Evolutionary conservation across 176 grass and related monocot genomes (phyloP).

Genomic region (Puya raimondii): DNA sequence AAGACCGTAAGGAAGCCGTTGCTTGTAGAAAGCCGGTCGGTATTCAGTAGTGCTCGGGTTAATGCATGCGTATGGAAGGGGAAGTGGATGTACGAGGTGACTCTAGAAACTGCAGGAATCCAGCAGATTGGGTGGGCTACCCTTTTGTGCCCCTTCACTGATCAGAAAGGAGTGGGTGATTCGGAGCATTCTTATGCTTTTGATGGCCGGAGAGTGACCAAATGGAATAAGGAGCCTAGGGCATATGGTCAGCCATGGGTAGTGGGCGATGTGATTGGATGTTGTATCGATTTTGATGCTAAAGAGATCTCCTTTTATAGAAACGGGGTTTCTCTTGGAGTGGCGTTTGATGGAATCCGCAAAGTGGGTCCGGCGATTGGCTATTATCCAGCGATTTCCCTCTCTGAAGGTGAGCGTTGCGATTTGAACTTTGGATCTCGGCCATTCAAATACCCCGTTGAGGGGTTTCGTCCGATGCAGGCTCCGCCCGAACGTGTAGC

Average conservation of each 20-base stretch:
- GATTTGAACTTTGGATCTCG: conserved; percentile 72
- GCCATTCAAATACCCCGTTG: conserved; percentile 60
- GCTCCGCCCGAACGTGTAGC: conserved; percentile 35
- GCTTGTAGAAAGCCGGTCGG: conserved; percentile 54
- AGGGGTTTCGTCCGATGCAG: conserved; percentile 66
- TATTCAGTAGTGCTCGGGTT: conserved; percentile 62
- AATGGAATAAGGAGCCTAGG: conserved; percentile 71
- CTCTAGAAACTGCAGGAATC: conserved; percentile 68
- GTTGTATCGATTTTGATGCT: conserved; percentile 64
- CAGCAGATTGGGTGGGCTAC: conserved; percentile 81
- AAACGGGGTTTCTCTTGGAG: conserved; percentile 60
- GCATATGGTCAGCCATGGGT: conserved; percentile 65
- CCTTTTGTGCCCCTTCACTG: conserved; percentile 53
- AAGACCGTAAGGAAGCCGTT: conserved; percentile 51
- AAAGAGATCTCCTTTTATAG: conserved; percentile 60
- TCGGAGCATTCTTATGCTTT: conserved; percentile 73
- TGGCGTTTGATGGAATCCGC: conserved; percentile 54
- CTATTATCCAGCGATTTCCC: conserved; percentile 76
- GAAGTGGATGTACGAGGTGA: conserved; percentile 89
- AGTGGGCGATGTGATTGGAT: conserved; percentile 75
- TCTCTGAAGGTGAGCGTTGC: conserved; percentile 74
- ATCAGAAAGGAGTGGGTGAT: conserved; percentile 77
- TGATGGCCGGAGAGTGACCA: conserved; percentile 63
- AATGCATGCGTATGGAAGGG: conserved; percentile 55
- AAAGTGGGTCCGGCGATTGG: conserved; percentile 30